Evolutionary conservation across 1,284 basidiomycete species (phyloP).

Genomic region (Rhodotorula sp.): DNA sequence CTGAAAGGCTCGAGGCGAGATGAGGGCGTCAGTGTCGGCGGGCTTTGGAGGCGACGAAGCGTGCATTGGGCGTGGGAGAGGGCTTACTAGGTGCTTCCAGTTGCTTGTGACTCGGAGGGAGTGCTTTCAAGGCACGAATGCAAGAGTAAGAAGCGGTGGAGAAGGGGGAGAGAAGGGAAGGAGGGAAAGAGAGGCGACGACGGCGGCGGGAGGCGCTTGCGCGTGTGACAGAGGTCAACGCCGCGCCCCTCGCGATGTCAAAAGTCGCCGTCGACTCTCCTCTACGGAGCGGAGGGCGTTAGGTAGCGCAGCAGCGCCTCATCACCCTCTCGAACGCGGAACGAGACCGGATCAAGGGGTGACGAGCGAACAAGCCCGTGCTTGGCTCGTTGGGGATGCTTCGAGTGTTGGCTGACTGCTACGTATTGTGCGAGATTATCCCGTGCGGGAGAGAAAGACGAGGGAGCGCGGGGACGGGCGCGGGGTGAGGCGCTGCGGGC

Average conservation of each 20-base stretch:
- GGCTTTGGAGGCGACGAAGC: background rate
- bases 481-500: too few relatives aligned
- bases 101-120: background rate
- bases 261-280: background rate
- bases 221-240: background rate
- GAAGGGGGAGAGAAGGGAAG: background rate
- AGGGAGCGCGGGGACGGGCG: too few relatives aligned
- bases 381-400: background rate
- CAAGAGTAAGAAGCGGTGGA: background rate
- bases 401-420: background rate
- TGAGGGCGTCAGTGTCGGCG: background rate
- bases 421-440: background rate
- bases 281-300: background rate
- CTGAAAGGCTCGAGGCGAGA: too few relatives aligned
- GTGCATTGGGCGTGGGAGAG: too few relatives aligned
- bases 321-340: background rate
- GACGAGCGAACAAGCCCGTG: background rate
- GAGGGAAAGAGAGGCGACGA: background rate
- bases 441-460: too few relatives aligned
- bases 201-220: background rate
- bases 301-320: background rate
- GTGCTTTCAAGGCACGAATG: background rate
- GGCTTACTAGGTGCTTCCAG: background rate
- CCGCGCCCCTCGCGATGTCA: background rate
- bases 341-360: background rate